phyloP scores from a whole-genome alignment of 257 asterid species.

The Forsythia suspensa region DNA sequence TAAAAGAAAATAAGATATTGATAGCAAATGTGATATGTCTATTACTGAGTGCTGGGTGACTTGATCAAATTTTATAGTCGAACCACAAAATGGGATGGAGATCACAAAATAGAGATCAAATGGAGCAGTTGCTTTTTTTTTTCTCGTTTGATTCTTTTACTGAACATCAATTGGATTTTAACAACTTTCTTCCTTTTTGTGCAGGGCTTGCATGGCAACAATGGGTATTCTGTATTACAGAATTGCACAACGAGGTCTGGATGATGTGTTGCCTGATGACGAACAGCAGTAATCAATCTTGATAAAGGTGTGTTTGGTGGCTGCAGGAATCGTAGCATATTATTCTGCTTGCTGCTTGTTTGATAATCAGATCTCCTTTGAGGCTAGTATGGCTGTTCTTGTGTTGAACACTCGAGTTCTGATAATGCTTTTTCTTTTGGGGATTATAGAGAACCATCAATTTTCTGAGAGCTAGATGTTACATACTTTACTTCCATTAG shows the following conservation, averaged over 20 bases:
- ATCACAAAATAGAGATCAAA: background rate
- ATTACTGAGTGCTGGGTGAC: background rate
- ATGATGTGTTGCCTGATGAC: conserved; percentile 52
- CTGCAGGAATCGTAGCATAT: background rate
- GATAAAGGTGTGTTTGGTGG: background rate
- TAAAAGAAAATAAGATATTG: too few relatives aligned
- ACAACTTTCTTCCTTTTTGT: background rate
- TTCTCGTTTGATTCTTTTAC: background rate
- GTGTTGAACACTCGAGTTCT: background rate
- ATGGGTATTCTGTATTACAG: conserved; percentile 92
- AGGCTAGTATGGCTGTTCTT: background rate
- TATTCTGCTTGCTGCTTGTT: background rate
- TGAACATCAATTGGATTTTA: background rate
- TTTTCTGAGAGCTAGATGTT: background rate
- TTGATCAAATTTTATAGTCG: background rate
- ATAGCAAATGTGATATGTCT: background rate
- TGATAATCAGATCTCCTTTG: background rate
- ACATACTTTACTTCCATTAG: background rate
- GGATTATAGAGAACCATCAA: too few relatives aligned
- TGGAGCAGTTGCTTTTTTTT: background rate
- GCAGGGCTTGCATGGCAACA: conserved; percentile 98
- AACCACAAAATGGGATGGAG: background rate
- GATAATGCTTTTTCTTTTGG: too few relatives aligned
- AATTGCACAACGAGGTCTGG: conserved; percentile 69
- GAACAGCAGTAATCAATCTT: conserved; percentile 41